Evolutionary conservation across 148 eudicot species (phyloP), one percentile per base, ranked within the genome.

Genomic region (Arctostaphylos glauca): DNA sequence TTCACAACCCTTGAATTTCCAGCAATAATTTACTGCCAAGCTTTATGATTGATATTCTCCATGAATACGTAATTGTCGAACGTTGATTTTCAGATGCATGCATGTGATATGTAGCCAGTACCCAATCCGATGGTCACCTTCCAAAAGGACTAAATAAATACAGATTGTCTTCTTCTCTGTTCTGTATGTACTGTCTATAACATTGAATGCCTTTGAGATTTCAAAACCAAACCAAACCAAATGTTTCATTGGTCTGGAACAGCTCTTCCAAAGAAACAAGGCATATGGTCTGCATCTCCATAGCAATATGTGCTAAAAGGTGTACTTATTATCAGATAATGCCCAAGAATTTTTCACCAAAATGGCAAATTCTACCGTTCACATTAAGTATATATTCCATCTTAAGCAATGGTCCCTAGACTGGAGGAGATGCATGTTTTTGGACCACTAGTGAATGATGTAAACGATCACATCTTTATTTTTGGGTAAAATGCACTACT

Each of bases 121-220:
- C n/a, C n/a, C n/a, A 31, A 31, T 31, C 68, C 14, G 5, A 13
- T 31, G 46, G 46, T 38, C 47, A 31, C 9, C 68, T 62, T 62
- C 5, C 70, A 25, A 64, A 25, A 64, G 70, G 70, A 23, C 43
- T 23, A 8, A 3, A 21, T 10, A 12, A 9, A 50, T 23, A 21
- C 12, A 50, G 23, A n/a, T 21, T 49, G 43, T 7, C 4, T 50
- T 5, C 43, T 75, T 21, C 9, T 47, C 25, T 47, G 5, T 6
- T 43, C 9, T 41, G 73, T 38, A 74, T 41, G 73, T 38, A 74
- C 53, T 21, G 38, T 64, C 5, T 3, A 2, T 62, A n/a, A 10
- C 56, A 74, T 74, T 74, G 78, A 49, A 49, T 74, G 18, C 78
- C 53, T 49, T 21, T 21, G 53, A 49, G 56, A 48, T 66, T 50